A percentile compares a stretch with the other conserved stretches of the same genome.
Evolutionary conservation across 257 asterid species (phyloP).

Genomic region (Fraxinus excelsior): DNA sequence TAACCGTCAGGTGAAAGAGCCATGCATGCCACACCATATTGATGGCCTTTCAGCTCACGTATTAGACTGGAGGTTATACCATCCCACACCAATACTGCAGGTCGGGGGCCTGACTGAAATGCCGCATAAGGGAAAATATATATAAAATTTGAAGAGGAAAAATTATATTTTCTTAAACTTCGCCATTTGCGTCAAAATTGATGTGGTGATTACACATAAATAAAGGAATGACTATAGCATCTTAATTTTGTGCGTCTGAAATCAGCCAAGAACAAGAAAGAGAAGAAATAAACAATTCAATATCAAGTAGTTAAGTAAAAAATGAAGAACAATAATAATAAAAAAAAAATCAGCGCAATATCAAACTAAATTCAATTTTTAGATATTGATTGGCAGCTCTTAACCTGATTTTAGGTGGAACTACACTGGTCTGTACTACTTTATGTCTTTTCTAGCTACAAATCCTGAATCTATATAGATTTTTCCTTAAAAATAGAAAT

Average conservation of each 20-base stretch:
- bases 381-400: not conserved
- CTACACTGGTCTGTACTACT: not conserved
- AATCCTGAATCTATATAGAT: not conserved
- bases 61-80: conserved; percentile 36
- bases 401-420: not conserved
- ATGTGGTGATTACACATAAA: not conserved
- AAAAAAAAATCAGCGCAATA: not conserved
- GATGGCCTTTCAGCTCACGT: conserved; percentile 65
- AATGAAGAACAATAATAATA: not conserved
- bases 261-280: not conserved
- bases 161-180: not conserved
- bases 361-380: not conserved
- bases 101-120: conserved; percentile 62
- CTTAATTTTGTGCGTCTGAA: not conserved
- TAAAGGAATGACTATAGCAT: not conserved
- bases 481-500: not conserved
- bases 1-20: conserved; percentile 71
- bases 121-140: conserved; percentile 16
- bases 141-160: not conserved
- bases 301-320: not conserved
- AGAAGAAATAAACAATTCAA: not conserved
- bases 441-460: not conserved
- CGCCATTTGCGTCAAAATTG: not conserved
- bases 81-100: conserved; percentile 64
- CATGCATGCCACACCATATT: conserved; percentile 63